These are phyloP conservation scores for Lignosus rhinocerotis DNA, from an alignment of 1,284 basidiomycete genomes.

Conservation along the genomic window DNA sequence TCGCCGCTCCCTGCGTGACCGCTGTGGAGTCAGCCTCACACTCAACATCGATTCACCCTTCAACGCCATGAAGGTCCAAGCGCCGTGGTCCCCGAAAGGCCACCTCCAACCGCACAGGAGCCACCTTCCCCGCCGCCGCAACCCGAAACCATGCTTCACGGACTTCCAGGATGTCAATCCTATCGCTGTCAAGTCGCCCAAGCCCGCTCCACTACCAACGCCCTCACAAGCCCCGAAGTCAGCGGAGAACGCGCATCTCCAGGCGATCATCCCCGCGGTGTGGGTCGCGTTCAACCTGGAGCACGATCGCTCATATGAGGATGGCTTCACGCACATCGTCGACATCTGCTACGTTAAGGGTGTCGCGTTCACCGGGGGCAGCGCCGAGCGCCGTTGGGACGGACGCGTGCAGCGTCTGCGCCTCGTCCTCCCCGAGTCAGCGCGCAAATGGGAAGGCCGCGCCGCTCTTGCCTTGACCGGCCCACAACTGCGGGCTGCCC, in stretches of 20 bases:
- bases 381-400: constrained; percentile 17
- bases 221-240: constrained; percentile 13
- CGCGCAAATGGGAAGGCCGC: constrained; percentile 11
- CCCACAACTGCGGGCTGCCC: constrained; percentile 29
- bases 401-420: constrained; percentile 18
- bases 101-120: constrained; percentile 32
- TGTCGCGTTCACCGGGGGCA: constrained; percentile 7
- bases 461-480: constrained; percentile 29
- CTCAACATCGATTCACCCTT: constrained; percentile 24
- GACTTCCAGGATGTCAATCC: constrained; percentile 17
- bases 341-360: constrained; percentile 22
- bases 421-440: constrained; percentile 24
- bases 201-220: constrained; percentile 3
- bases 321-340: constrained; percentile 32
- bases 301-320: constrained; percentile 11
- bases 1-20: constrained; percentile 25
- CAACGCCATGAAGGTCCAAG: constrained; percentile 12
- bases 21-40: constrained; percentile 26
- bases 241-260: constrained; percentile 21
- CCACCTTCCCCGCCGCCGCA: constrained; percentile 31
- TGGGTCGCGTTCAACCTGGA: constrained; percentile 26
- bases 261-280: constrained; percentile 29
- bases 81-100: constrained; percentile 28
- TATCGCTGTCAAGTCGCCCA: constrained; percentile 1
- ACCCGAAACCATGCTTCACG: constrained; percentile 26